Evolutionary conservation across 257 asterid genomes (phyloP), one percentile per base, ranked within the genome.

Genomic region (Nicotiana tabacum): DNA sequence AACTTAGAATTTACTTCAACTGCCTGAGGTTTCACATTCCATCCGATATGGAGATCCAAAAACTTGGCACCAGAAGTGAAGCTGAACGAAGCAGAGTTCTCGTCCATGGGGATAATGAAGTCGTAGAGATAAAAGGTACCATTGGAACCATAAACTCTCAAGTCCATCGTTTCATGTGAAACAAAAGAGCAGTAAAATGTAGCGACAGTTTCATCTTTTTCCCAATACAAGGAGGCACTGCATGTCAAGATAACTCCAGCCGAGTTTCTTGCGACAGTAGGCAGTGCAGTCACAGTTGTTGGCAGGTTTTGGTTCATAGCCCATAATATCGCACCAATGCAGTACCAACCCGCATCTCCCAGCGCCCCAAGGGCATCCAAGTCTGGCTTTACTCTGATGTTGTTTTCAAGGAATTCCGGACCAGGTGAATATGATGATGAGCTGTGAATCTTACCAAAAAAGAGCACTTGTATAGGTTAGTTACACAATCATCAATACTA

Each of bases 331-430:
- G 85, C 83, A 2, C 96, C 95, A 68, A 94, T 90, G 93, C 95
- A 92, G 93, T 91, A 92, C 98, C 98, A 94, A 18, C 97, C 97
- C 0, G 92, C 76, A 43, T 92, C 98, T 69, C 98, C 97, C 37
- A 94, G 84, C 21, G 94, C 98, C 77, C 98, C 97, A 18, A 92
- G 92, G 60, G 92, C 85, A 66, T 94, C 95, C 18, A 94, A 83
- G 12, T 94, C 97, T 12, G 94, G 91, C 67, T 94, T 94, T 67
- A 89, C 92, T 85, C 95, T 81, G 43, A 94, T 89, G 72, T 91
- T 79, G 4, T 88, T 87, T 77, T 91, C 92, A 2, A 91, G 89
- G 81, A 92, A 91, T 60, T 87, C 85, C 12, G 83, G 83, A 18
- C 88, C 80, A 12, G 89, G 89, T 2, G 80, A 10, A 67, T 76